Conservation (phyloP, 2,329 filamentous ascomycete species). For the Fusarium sp. region DNA sequence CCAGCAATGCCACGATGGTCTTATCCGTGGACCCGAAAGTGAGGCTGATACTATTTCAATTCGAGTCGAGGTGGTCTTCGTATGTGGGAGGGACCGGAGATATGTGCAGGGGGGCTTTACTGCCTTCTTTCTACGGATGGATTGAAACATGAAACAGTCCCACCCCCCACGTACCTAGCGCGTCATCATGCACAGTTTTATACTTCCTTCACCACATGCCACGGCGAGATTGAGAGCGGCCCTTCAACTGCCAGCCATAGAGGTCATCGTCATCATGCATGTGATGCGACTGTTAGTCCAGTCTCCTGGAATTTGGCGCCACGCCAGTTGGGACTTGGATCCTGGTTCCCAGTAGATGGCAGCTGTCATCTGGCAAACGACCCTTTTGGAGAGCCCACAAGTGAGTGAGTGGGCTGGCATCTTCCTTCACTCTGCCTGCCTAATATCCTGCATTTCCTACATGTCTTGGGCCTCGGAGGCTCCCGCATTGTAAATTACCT, state of each 20-base stretch:
- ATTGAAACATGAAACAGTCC: slow-evolving; percentile 40
- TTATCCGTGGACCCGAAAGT: slow-evolving; percentile 32
- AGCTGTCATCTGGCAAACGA: neutral
- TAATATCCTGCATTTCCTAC: neutral
- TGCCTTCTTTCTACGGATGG: slow-evolving; percentile 31
- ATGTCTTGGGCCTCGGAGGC: neutral
- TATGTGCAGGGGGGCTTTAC: slow-evolving; percentile 25
- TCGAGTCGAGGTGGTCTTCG: slow-evolving; percentile 1
- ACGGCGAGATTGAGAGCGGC: neutral
- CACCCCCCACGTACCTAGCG: slow-evolving; percentile 29
- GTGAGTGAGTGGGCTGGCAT: neutral
- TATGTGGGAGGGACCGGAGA: slow-evolving; percentile 21
- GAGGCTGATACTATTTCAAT: slow-evolving; percentile 34
- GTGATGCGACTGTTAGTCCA: slow-evolving; percentile 9
- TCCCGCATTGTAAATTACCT: neutral
- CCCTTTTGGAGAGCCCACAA: neutral
- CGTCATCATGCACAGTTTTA: slow-evolving; percentile 24
- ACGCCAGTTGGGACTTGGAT: slow-evolving; percentile 6
- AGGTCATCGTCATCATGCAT: slow-evolving; percentile 31
- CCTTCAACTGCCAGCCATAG: neutral
- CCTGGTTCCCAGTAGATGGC: neutral
- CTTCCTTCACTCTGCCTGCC: neutral
- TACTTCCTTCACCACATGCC: slow-evolving; percentile 12
- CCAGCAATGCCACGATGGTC: slow-evolving; percentile 30
- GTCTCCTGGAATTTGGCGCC: slow-evolving; percentile 18